These are phyloP conservation scores for Wilhelminamyces savonicus DNA, from an alignment of 805 yeast genomes.

Conservation along the genomic window DNA sequence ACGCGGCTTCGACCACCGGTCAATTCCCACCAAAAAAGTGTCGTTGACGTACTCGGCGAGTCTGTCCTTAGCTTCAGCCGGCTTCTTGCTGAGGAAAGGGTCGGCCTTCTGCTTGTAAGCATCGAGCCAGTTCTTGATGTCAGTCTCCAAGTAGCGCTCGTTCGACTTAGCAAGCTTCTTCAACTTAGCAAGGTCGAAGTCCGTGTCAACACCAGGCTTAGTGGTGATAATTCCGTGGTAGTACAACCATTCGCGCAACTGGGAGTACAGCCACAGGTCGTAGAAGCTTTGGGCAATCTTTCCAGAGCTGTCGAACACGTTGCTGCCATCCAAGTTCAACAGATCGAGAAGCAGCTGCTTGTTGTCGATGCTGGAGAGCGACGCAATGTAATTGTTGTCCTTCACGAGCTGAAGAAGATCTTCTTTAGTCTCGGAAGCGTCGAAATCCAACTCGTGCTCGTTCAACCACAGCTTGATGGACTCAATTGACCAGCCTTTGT, in stretches of 20 bases:
- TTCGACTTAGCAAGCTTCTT: conserved; percentile 26
- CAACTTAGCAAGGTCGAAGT: conserved; percentile 33
- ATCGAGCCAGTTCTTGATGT: conserved; percentile 31
- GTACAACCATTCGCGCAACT: conserved; percentile 49
- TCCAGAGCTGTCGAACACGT: conserved; percentile 33
- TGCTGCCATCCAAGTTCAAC: conserved; percentile 28
- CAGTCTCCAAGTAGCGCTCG: conserved; percentile 28
- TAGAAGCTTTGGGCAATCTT: conserved; percentile 38
- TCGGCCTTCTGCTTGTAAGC: conserved; percentile 19
- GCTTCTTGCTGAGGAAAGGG: conserved; percentile 28
- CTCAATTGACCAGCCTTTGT: conserved; percentile 46
- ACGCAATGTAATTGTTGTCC: conserved; percentile 39
- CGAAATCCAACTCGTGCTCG: conserved; percentile 31
- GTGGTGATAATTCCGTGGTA: conserved; percentile 25
- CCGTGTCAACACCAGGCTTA: conserved; percentile 25
- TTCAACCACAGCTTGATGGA: conserved; percentile 46
- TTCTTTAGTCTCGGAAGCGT: conserved; percentile 36
- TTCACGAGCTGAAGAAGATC: conserved; percentile 41
- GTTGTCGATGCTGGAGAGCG: conserved; percentile 19
- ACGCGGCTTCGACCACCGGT: conserved; percentile 41
- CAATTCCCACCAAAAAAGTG: conserved; percentile 40
- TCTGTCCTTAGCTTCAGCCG: conserved; percentile 11
- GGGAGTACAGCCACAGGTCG: conserved; percentile 48
- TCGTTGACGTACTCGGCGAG: conserved; percentile 35
- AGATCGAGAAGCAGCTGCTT: conserved; percentile 36